These are phyloP conservation scores for Pythium angustatum DNA, from an alignment of 352 stramenopile species.

Conservation along the genomic window DNA sequence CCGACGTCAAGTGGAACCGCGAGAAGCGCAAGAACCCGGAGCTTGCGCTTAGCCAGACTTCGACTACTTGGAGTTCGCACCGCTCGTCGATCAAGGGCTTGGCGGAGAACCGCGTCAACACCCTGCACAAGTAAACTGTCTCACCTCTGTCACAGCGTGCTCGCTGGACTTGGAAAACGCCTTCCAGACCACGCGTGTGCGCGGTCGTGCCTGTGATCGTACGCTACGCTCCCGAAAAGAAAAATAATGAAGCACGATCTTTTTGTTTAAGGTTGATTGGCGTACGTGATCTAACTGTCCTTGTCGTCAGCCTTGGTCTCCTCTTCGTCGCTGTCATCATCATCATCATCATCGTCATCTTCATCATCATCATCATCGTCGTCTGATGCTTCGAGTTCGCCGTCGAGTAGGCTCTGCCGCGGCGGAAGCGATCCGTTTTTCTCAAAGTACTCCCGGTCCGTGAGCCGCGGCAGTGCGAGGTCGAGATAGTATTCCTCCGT, in stretches of 20 bases:
- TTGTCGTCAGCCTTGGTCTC: background rate
- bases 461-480: conserved; percentile 92
- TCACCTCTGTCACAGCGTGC: background rate
- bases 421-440: conserved; percentile 61
- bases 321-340: conserved; percentile 15
- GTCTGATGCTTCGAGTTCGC: conserved; percentile 55
- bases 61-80: conserved; percentile 50
- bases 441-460: conserved; percentile 86
- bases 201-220: too few species aligned
- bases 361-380: conserved; percentile 27
- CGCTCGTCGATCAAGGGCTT: conserved; percentile 44
- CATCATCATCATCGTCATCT: conserved; percentile 12
- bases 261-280: background rate
- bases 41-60: conserved; percentile 41
- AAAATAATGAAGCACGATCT: conserved; percentile 6
- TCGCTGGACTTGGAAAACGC: too few species aligned
- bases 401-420: conserved; percentile 72
- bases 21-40: conserved; percentile 58
- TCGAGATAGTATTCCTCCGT: conserved; percentile 92
- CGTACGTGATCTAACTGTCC: background rate
- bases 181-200: too few species aligned
- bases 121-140: conserved; percentile 20
- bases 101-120: conserved; percentile 47
- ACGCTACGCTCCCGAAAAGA: too few species aligned
- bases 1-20: conserved; percentile 66